A percentile compares a stretch with the other conserved stretches of the same genome.
Conservation (phyloP, 106 monocot species). For the Iris macrosiphon region DNA sequence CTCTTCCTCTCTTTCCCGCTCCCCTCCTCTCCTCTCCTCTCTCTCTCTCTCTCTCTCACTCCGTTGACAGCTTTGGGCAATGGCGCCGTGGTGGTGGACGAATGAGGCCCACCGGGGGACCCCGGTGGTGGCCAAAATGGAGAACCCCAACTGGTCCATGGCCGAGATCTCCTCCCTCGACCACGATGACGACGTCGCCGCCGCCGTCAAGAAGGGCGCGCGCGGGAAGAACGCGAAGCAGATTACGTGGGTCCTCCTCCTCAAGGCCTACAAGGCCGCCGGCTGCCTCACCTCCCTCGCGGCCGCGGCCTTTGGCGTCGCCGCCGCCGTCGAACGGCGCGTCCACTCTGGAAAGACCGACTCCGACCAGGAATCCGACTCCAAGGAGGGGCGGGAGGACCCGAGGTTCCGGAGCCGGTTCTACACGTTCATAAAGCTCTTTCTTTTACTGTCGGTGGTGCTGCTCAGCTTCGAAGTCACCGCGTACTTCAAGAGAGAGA, state of each 20-base stretch:
- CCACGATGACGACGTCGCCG: slow-evolving; percentile 14
- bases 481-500: slow-evolving; percentile 74
- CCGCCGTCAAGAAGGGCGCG: slow-evolving; percentile 24
- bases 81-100: too few species aligned
- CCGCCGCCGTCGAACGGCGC: slow-evolving; percentile 53
- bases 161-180: slow-evolving; percentile 28
- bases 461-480: slow-evolving; percentile 61
- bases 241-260: slow-evolving; percentile 86
- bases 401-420: slow-evolving; percentile 36
- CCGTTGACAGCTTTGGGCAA: too few species aligned
- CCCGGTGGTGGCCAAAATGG: too few species aligned
- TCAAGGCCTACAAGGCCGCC: slow-evolving; percentile 78
- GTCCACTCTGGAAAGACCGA: slow-evolving; percentile 65
- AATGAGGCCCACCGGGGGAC: too few species aligned
- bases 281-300: slow-evolving; percentile 51
- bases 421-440: slow-evolving; percentile 60
- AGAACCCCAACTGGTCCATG: slow-evolving; percentile 47
- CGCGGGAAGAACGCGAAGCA: slow-evolving; percentile 82
- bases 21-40: too few species aligned
- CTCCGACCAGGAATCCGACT: slow-evolving; percentile 17
- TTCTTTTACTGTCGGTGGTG: slow-evolving; percentile 53
- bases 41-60: too few species aligned
- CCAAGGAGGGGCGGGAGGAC: slow-evolving; percentile 8
- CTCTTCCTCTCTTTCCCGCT: too few species aligned
- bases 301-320: slow-evolving; percentile 19